Evolutionary conservation across 1,284 basidiomycete species (phyloP), one percentile per base, ranked within the genome.

Genomic region (Naganishia liquefaciens): DNA sequence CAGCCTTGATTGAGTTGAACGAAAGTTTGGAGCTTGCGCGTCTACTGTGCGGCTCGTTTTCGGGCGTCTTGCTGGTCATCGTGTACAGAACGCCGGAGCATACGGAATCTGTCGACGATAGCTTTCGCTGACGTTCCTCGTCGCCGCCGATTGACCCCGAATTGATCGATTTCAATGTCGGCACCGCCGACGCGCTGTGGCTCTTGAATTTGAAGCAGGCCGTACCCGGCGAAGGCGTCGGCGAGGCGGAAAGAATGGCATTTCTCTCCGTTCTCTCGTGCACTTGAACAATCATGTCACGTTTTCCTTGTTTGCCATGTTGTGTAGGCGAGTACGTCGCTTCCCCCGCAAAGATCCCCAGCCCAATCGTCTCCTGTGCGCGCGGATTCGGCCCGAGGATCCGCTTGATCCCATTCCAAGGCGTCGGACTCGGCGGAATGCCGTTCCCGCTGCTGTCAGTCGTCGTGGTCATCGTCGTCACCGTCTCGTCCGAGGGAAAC

Each of bases 361-460:
- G 33, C 7, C 57, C 57, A 25, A 60, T 60, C 37, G 46, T 30
- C 30, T 46, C 55, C 23, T 47, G 33, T 23, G 21, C 33, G 27
- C 13, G 11, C 23, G 57, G 19, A 21, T 49, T 15, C 28, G 54
- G 42, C 19, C n/a, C 46, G 13, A 60, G 57, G 17, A 28, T 37
- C 4, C 57, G 57, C 40, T 50, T 49, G 21, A 50, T 49, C 9
- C 57, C 57, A 17, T 60, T 33, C 21, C 43, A 49, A 9, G 57
- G 57, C 15, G 57, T 60, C 23, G 57, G 57, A 60, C 57, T 60
- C 13, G 57, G 25, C 25, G 46, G 30, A n/a, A 60, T 28, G 7
- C 57, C 46, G 15, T 13, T 25, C 23, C 47, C 57, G 23, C 57
- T 60, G 46, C 57, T 60, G 23, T 46, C 57, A 11, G 57, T 60